Conservation (phyloP, 805 yeast genomes). For the Pichia rugopelliculosa region DNA sequence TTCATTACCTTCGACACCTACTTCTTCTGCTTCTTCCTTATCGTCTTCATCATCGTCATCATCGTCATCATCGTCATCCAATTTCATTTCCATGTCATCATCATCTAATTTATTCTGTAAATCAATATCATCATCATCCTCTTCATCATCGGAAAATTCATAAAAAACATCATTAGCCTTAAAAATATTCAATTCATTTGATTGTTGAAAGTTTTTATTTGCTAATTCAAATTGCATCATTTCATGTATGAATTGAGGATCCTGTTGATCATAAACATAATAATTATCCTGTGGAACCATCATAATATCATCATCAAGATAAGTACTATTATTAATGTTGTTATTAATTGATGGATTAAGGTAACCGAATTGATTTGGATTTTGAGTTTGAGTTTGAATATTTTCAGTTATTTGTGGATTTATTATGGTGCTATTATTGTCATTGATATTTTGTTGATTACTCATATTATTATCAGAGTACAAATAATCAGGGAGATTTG, state of each 20-base stretch:
- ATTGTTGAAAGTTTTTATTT: conserved; percentile 24
- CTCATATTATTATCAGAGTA: conserved; percentile 3
- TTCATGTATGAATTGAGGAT: conserved; percentile 23
- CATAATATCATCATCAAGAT: conserved; percentile 19
- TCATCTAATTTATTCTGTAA: conserved; percentile 24
- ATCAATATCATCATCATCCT: conserved; percentile 25
- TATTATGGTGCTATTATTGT: neutral
- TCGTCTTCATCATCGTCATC: conserved; percentile 7
- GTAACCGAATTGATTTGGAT: neutral
- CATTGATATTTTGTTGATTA: neutral
- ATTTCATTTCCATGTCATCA: conserved; percentile 18
- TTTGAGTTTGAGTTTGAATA: neutral
- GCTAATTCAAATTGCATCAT: conserved; percentile 22
- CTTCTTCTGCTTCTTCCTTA: neutral
- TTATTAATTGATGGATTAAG: neutral
- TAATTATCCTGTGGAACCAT: conserved; percentile 27
- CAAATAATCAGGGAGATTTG: conserved; percentile 22
- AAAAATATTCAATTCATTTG: conserved; percentile 28
- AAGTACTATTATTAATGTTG: conserved; percentile 2
- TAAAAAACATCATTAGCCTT: conserved; percentile 26
- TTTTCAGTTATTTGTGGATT: conserved; percentile 1
- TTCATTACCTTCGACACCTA: neutral
- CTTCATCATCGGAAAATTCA: conserved; percentile 28
- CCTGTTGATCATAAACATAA: conserved; percentile 20
- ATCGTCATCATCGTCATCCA: conserved; percentile 11